Evolutionary conservation across 2,329 filamentous ascomycete species (phyloP).

Genomic region (Calonectria pauciramosa): DNA sequence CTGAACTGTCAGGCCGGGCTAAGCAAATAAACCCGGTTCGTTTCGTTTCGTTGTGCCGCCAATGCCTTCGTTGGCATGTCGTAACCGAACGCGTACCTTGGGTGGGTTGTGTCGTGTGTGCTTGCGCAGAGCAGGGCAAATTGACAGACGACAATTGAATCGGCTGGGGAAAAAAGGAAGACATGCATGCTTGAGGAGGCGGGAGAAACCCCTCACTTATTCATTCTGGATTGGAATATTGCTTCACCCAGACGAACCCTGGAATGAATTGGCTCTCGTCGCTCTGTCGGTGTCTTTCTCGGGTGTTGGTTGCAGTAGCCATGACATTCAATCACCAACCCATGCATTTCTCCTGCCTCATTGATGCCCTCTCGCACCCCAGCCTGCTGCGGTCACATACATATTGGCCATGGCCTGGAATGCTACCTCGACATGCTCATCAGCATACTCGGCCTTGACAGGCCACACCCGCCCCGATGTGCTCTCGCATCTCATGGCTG

Average conservation of each 20-base stretch:
- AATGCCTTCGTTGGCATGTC: conserved; percentile 11
- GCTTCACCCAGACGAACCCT: conserved; percentile 26
- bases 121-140: not conserved
- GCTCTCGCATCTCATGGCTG: not conserved
- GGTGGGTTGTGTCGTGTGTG: conserved; percentile 16
- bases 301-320: conserved; percentile 9
- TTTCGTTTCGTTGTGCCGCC: conserved; percentile 40
- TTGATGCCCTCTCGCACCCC: not conserved
- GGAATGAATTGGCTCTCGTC: conserved; percentile 35
- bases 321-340: conserved; percentile 8
- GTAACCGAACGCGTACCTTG: conserved; percentile 23
- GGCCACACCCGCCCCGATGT: not conserved
- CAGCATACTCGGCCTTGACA: not conserved
- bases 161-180: not conserved
- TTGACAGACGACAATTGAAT: not conserved
- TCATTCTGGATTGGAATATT: conserved; percentile 7
- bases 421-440: not conserved
- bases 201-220: conserved; percentile 36
- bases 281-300: conserved; percentile 10
- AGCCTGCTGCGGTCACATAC: not conserved
- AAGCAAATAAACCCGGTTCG: conserved; percentile 6
- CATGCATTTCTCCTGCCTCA: conserved; percentile 1
- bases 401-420: conserved; percentile 1
- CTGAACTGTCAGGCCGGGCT: conserved; percentile 3
- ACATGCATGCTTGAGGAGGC: conserved; percentile 11